A percentile compares a stretch with the other conserved stretches of the same genome.
phyloP scores from a whole-genome alignment of 352 stramenopile genomes.

The Peronospora belbahrii region DNA sequence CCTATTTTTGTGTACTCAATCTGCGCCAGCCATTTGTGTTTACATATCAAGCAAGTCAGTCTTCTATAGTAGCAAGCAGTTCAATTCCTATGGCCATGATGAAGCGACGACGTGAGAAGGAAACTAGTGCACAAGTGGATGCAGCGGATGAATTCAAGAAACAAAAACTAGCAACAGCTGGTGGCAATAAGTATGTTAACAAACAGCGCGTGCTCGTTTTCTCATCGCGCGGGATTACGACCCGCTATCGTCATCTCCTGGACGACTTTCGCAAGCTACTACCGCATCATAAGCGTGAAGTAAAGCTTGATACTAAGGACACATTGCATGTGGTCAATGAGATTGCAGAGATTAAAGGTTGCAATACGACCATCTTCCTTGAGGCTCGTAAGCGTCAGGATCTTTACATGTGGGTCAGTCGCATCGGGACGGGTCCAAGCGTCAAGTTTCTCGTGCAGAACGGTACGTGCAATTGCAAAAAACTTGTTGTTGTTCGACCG shows the following conservation, averaged over 20 bases:
- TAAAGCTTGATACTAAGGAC: conserved; percentile 96
- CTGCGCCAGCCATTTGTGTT: conserved; percentile 14
- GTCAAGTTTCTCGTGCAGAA: conserved; percentile 98
- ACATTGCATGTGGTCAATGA: conserved; percentile 95
- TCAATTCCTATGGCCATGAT: conserved; percentile 28
- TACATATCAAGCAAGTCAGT: neutral
- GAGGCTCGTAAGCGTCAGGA: conserved; percentile 96
- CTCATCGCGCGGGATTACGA: conserved; percentile 88
- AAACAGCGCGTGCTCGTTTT: conserved; percentile 92
- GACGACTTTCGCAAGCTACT: conserved; percentile 97
- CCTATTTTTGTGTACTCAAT: neutral
- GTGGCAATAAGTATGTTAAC: conserved; percentile 72
- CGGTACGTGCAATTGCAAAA: conserved; percentile 23
- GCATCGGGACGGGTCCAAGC: conserved; percentile 91
- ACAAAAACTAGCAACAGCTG: conserved; percentile 25
- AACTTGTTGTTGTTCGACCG: neutral
- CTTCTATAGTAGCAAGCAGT: no score
- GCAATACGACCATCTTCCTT: conserved; percentile 95
- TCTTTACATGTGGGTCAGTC: conserved; percentile 97
- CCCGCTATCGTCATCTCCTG: conserved; percentile 96
- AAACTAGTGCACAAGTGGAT: conserved; percentile 26
- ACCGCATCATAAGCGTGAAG: conserved; percentile 98
- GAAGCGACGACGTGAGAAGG: conserved; percentile 36
- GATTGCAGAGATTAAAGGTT: conserved; percentile 97
- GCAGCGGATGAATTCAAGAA: conserved; percentile 30